Evolutionary conservation across 352 stramenopile species (phyloP), one percentile per base, ranked within the genome.

Genomic region (Phytophthora palmivora): DNA sequence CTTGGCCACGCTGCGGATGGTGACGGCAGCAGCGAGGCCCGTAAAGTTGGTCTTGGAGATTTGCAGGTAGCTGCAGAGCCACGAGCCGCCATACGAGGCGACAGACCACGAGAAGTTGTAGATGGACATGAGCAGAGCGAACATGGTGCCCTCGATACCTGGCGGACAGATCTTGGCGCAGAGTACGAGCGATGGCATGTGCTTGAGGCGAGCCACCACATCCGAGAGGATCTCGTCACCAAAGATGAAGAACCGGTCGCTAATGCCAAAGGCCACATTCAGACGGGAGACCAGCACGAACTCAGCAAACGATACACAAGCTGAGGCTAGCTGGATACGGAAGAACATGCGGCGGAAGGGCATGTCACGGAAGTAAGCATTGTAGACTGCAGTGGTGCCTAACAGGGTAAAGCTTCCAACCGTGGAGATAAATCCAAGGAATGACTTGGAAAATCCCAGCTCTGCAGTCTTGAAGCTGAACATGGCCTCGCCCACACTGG

Each of bases 101-200:
- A 88, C 69, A 15, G 83, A 92, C 83, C 83, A 92, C 28, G 83
- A 90, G 21, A 92, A 92, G 51, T 92, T 92, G 75, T 89, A 92
- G 61, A 92, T 91, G 24, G 81, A 92, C 84, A 92, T 92, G 67
- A 91, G 84, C 68, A 92, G 58, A 21, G 96, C 97, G 78, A 99
- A 99, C 60, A 99, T 87, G 4, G 97, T 98, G 53, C 96, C 96
- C 77, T 99, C 97, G 41, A 99, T 91, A 44, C 97, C 97, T 24
- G 85, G 89, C 26, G 97, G 97, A 57, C 97, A 99, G 54, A 99
- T 85, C 63, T 94, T 93, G 56, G 95, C 94, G 44, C 96, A 97
- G n/a, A 99, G 74, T 39, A 98, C 94, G 22, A 99, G 83, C 47
- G 89, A 98, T 7, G 97, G 96, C 74, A 99, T 95, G 60, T 89